Evolutionary conservation across 345 rosid genomes (phyloP).

Genomic region (Eutrema heterophyllum): DNA sequence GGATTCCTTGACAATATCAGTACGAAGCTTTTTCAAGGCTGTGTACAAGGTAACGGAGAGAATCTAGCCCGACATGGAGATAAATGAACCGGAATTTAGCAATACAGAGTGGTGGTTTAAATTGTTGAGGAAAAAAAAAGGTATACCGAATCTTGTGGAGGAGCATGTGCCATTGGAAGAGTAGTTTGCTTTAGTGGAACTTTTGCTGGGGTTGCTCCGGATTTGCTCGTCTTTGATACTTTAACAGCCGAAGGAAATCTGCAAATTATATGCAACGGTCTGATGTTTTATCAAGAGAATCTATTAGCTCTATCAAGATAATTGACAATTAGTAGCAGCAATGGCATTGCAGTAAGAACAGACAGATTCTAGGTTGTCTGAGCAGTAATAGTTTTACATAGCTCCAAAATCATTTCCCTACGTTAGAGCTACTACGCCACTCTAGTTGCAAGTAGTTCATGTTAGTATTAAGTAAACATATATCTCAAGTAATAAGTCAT

Average conservation of each 20-base stretch:
- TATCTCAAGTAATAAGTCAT: not conserved
- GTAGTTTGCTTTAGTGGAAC: constrained; percentile 43
- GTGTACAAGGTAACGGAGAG: constrained; percentile 51
- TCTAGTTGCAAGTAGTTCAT: not conserved
- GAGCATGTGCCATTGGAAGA: constrained; percentile 32
- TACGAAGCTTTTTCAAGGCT: constrained; percentile 64
- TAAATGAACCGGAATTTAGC: not conserved
- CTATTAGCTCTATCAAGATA: not conserved
- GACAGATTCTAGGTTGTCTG: not conserved
- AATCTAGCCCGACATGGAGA: constrained; percentile 34
- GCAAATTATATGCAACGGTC: constrained; percentile 6
- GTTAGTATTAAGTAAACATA: constrained; percentile 10
- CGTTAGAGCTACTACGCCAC: not conserved
- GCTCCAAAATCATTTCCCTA: not conserved
- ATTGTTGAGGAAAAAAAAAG: constrained; percentile 2
- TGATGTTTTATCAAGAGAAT: not conserved
- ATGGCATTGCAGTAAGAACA: not conserved
- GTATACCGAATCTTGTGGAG: constrained; percentile 52
- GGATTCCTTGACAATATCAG: constrained; percentile 64
- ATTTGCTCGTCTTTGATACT: constrained; percentile 35
- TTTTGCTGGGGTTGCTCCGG: constrained; percentile 49
- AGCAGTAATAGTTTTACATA: not conserved
- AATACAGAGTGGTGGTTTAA: not conserved
- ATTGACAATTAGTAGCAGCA: not conserved
- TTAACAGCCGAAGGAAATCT: constrained; percentile 60